Evolutionary conservation across 768 basidiomycete genomes (phyloP), one percentile per base, ranked within the genome.

Genomic region (Sporobolomyces pararoseus): DNA sequence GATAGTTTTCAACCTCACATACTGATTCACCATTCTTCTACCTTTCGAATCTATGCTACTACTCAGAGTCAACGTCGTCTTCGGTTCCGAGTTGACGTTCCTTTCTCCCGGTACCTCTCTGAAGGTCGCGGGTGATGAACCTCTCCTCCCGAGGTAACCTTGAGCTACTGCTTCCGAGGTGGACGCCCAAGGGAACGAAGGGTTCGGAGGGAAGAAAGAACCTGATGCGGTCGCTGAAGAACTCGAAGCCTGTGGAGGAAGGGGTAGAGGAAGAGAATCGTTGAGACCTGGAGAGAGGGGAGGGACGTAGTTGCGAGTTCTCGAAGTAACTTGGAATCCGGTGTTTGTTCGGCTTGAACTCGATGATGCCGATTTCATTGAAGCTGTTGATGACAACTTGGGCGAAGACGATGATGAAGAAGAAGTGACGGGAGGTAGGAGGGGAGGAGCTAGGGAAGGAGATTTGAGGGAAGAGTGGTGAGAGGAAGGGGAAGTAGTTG

Each of bases 1-100:
- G 27, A 96, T 86, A 76, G 85, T 85, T 64, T 84, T 83, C 62
- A 87, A 82, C 65, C 92, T 86, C 55, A 86, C 82, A 79, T 95
- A 97, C 79, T 94, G 89, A 82, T 97, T 97, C 74, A 96, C 79
- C 81, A 82, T 82, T 66, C 81, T 14, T 6, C 76, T 57, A 0
- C 76, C 76, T 31, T 66, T 64, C 19, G 65, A 53, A 64, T 77
- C 76, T 66, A 74, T 71, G 37, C 59, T 65, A 42, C 69, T 71
- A 29, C 53, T 58, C 23, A 74, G 49, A 7, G 59, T 62, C 14
- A 68, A 52, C 2, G 73, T 74, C 54, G 73, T 74, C 44, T 74
- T 73, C 2, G 72, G 72, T 47, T 69, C 69, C 7, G 4, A 57
- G 39, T 47, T 54, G 46, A 2, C 31, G 50, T 7, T 31, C 29